Evolutionary conservation across 768 basidiomycete genomes (phyloP).

Genomic region (Tylopilus rubrobrunneus): DNA sequence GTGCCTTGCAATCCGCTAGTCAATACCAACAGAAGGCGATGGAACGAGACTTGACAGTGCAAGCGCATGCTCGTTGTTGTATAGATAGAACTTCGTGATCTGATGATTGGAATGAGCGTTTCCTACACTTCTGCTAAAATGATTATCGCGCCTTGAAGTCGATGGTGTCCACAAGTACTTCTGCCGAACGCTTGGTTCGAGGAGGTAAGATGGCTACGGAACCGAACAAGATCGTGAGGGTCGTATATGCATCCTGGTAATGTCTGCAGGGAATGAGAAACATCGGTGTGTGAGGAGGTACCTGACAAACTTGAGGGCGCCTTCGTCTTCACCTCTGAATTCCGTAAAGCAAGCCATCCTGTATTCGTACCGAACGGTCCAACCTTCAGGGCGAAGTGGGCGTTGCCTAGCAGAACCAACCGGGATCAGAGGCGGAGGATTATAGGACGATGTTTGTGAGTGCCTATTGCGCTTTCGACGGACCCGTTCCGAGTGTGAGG

Average conservation of each 20-base stretch:
- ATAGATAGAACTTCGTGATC: constrained; percentile 89
- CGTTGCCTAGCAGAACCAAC: constrained; percentile 40
- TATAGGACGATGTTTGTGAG: constrained; percentile 55
- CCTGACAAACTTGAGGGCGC: constrained; percentile 76
- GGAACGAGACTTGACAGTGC: constrained; percentile 65
- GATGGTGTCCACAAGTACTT: constrained; percentile 94
- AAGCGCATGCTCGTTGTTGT: constrained; percentile 80
- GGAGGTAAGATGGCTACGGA: constrained; percentile 84
- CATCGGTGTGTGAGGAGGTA: neutral
- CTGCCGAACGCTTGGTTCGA: constrained; percentile 96
- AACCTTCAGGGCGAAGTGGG: constrained; percentile 78
- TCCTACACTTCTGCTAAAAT: neutral
- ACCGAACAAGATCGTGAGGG: constrained; percentile 82
- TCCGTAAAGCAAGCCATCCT: constrained; percentile 98
- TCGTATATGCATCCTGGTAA: constrained; percentile 90
- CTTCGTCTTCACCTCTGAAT: constrained; percentile 88
- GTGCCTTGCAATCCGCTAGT: constrained; percentile 46
- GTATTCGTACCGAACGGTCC: constrained; percentile 96
- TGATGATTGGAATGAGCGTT: constrained; percentile 26
- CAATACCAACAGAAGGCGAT: neutral
- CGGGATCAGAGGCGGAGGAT: constrained; percentile 42
- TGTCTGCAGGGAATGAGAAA: constrained; percentile 50
- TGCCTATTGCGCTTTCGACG: no score
- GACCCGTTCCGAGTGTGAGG: constrained; percentile 89
- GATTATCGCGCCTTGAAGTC: constrained; percentile 67